A percentile compares a stretch with the other conserved stretches of the same genome.
Conservation (phyloP, 495 filamentous ascomycete genomes). For the Immersiella caudata region DNA sequence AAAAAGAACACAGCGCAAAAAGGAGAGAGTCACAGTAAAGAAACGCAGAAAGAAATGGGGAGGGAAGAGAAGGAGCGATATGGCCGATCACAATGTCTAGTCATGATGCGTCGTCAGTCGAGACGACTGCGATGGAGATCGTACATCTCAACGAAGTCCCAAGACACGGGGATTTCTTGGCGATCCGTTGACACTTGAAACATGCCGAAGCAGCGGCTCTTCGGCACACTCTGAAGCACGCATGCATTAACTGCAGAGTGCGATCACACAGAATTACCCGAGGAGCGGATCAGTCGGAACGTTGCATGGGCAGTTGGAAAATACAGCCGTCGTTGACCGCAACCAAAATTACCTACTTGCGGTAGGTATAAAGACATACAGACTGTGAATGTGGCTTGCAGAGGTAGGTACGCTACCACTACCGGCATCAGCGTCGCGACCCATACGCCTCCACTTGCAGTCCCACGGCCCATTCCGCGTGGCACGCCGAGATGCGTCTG, state of each 20-base stretch:
- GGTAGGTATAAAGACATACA: neutral
- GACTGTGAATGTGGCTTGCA: neutral
- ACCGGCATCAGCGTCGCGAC: neutral
- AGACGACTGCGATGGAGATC: neutral
- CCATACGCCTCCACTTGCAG: neutral
- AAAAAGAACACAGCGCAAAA: neutral
- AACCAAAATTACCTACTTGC: no score
- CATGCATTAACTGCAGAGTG: neutral
- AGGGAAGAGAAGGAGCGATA: neutral
- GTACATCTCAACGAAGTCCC: neutral
- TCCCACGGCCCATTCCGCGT: neutral
- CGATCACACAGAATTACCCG: constrained; percentile 10
- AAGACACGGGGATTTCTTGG: constrained; percentile 14
- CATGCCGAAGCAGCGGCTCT: neutral
- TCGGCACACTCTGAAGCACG: neutral
- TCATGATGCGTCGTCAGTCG: constrained; percentile 3
- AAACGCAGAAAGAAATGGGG: neutral
- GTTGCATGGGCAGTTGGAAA: neutral
- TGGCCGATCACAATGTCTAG: neutral
- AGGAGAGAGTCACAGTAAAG: neutral
- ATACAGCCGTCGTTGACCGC: neutral
- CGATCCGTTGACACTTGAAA: constrained; percentile 1
- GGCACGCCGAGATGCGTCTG: neutral
- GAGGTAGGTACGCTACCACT: neutral
- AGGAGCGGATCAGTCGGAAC: neutral